Percentiles rank a stretch among this genome's conserved stretches.
phyloP scores from a whole-genome alignment of 495 filamentous ascomycete genomes.

The Ramalina intermedia region DNA sequence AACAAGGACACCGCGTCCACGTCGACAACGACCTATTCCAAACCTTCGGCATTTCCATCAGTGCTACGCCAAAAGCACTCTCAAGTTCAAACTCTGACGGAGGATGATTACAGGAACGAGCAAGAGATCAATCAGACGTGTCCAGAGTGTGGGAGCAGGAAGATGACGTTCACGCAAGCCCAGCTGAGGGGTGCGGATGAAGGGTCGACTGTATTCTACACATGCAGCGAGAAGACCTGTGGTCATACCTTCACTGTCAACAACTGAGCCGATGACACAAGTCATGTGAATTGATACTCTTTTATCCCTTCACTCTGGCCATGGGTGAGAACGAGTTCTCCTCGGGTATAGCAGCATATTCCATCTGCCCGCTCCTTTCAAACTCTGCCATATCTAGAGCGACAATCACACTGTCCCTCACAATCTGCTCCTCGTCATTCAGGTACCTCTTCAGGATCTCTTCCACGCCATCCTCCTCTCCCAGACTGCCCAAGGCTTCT shows the following conservation, averaged over 20 bases:
- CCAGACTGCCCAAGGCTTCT: conserved; percentile 90
- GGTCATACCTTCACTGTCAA: conserved; percentile 31
- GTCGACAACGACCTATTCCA: conserved; percentile 67
- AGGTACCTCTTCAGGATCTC: conserved; percentile 69
- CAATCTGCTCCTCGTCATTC: conserved; percentile 80
- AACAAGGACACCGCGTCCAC: conserved; percentile 81
- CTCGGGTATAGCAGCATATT: conserved; percentile 82
- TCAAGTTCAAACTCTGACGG: conserved; percentile 66
- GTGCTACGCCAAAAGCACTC: conserved; percentile 70
- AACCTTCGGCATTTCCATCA: conserved; percentile 77
- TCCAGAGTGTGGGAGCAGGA: conserved; percentile 61
- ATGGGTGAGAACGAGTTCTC: conserved; percentile 1
- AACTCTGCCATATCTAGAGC: conserved; percentile 97
- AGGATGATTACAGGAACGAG: conserved; percentile 64
- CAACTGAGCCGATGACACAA: neutral
- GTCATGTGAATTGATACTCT: neutral
- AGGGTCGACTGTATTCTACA: conserved; percentile 81
- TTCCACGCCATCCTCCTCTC: conserved; percentile 86
- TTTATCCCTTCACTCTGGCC: neutral
- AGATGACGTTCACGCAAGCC: conserved; percentile 72
- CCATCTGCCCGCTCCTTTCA: conserved; percentile 73
- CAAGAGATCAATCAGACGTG: conserved; percentile 59
- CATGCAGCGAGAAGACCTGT: conserved; percentile 48
- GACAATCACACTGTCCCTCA: conserved; percentile 87
- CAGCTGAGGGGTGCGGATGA: conserved; percentile 91